Base-by-base conservation (phyloP, 192 early-diverging fungal genomes). In the Coemansia sp. region DNA sequence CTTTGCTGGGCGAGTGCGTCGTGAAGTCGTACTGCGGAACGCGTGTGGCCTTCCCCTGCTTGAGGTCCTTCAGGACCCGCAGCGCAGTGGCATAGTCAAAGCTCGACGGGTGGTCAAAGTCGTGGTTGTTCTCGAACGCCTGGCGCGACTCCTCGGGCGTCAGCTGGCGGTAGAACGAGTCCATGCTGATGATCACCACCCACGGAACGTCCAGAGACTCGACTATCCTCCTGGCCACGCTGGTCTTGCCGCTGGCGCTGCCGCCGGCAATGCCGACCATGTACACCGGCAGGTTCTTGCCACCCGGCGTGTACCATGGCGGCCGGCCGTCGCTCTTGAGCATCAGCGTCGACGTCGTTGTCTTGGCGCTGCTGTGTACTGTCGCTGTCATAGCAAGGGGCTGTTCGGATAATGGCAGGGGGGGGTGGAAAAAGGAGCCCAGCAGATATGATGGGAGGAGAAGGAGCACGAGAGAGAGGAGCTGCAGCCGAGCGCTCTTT, bases 121-220 rank as follows among this genome's bases (percentile, higher is more conserved):
- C 87, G 71, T 87, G 89, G 66, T 94, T 88, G 79, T 89, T 89
- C 6, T 69, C 55, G 50, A 82, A 79, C n/a, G 88, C 86, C 57
- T 64, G 69, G 46, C 55, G 75, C 47, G 78, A 82, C 65, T 98
- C 85, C 60, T 94, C 91, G 7, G 85, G 83, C 18, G 83, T 88
- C 67, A 98, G 83, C 19, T 82, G 71, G 59, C 91, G 93, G 82
- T 98, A 98, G 69, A 95, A 98, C 10, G 92, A 94, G 72, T 98
- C 96, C 94, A 97, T 98, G 59, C 89, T 93, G 50, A 98, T 53
- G 39, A 97, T 83, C 8, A 93, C 89, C 1, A 95, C 93, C 92
- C 90, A 92, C 22, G 89, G 90, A 0, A 89, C 87, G 58, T 89
- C 86, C 48, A 92, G 63, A 53, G 83, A 86, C 60, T 89, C 87